These are phyloP conservation scores for Mortierella sp. DNA, from an alignment of 371 early-diverging fungal species.

Conservation along the genomic window DNA sequence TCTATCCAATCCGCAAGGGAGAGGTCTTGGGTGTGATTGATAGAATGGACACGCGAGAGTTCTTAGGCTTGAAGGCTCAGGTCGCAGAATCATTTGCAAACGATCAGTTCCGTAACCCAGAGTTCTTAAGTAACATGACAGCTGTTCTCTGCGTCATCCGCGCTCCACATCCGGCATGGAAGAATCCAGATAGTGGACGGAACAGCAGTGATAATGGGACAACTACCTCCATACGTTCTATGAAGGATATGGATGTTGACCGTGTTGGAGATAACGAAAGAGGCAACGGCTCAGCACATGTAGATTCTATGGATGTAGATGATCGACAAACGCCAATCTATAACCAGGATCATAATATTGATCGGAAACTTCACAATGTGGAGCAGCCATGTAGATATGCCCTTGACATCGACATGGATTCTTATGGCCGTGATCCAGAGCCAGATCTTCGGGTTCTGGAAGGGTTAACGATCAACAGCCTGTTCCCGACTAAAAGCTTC, in stretches of 20 bases:
- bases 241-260: slow-evolving; percentile 31
- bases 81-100: slow-evolving; percentile 28
- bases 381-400: slow-evolving; percentile 22
- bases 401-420: slow-evolving; percentile 39
- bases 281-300: background rate
- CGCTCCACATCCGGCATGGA: slow-evolving; percentile 14
- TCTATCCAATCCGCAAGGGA: slow-evolving; percentile 39
- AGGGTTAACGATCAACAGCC: slow-evolving; percentile 29
- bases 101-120: slow-evolving; percentile 46
- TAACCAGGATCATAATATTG: background rate
- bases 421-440: slow-evolving; percentile 37
- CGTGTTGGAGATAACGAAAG: background rate
- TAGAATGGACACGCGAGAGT: slow-evolving; percentile 38
- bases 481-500: slow-evolving; percentile 30
- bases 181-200: background rate
- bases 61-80: slow-evolving; percentile 27
- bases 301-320: slow-evolving; percentile 24
- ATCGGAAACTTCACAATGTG: background rate
- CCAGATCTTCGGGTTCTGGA: slow-evolving; percentile 20
- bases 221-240: background rate
- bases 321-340: background rate
- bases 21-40: slow-evolving; percentile 42
- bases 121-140: slow-evolving; percentile 38
- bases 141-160: slow-evolving; percentile 36
- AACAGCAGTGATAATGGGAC: background rate